Base-by-base conservation (phyloP, 2,329 filamentous ascomycete species). In the Colletotrichum simmondsii region DNA sequence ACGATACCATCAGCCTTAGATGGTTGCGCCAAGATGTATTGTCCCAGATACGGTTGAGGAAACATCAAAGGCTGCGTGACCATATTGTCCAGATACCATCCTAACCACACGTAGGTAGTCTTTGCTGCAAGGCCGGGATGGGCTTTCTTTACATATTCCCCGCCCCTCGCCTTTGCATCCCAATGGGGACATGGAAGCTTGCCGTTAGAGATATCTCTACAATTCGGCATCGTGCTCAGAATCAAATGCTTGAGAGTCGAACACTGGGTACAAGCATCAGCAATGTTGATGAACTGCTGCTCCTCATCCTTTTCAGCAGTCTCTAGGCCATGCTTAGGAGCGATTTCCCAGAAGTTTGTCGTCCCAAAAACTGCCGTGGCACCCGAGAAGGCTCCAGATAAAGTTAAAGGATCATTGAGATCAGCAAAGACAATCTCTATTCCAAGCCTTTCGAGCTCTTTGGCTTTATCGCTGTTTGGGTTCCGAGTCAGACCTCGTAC, bases 191-290 rank as follows among this genome's bases (percentile, higher is more conserved):
- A 79, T 4, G 76, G 46, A 3, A 77, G 69, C 60, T 81, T 80
- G 0, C 84, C 83, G 0, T 74, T 71, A 5, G 79, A 80, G 19
- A 82, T 77, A 14, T 71, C 75, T 42, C 74, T 76, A 5, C 79
- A 76, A 46, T 81, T 80, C 1, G 85, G 85, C 5, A 85, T 78
- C 0, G 85, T 87, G 8, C 82, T 85, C 84, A 84, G 87, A 66
- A 87, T 79, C 75, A 82, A 87, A 72, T 86, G 84, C 66, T 84
- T 77, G 1, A 87, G 79, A 0, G 82, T 81, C 0, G 75, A 16
- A 0, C 78, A 83, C 8, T 76, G 71, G 0, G 81, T 78, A 0
- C 85, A 85, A 3, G 85, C 85, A 5, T 79, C 79, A 4, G 84
- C 85, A 5, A 87, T 71, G 53, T 84, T 86, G 75, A 80, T 83